These are phyloP conservation scores for Pestalotiopsis sp. DNA, from an alignment of 2,329 filamentous ascomycete genomes.

Conservation along the genomic window DNA sequence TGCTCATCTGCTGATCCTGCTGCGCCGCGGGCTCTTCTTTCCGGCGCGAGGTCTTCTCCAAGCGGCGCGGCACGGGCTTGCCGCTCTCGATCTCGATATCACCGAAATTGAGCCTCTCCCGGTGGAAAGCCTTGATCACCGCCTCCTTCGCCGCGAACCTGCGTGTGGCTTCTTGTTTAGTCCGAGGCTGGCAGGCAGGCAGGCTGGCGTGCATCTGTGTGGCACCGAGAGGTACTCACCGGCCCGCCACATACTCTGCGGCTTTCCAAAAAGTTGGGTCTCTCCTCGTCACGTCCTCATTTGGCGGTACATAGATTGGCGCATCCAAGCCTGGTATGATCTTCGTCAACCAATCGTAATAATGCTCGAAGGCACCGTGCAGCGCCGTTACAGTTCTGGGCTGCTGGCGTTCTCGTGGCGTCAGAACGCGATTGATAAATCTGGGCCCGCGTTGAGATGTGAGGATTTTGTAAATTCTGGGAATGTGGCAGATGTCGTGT, in stretches of 20 bases:
- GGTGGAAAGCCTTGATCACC: conserved; percentile 70
- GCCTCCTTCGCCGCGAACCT: conserved; percentile 78
- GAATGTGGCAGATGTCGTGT: conserved; percentile 76
- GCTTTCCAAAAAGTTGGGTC: conserved; percentile 36
- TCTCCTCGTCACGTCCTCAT: not conserved
- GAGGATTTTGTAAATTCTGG: conserved; percentile 66
- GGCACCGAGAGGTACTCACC: conserved; percentile 35
- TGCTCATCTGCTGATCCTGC: not conserved
- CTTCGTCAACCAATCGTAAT: not conserved
- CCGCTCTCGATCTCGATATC: conserved; percentile 52
- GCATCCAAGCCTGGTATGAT: not conserved
- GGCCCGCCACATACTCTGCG: conserved; percentile 46
- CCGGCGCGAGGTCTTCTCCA: not conserved
- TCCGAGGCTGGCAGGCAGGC: too few species aligned
- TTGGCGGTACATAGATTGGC: not conserved
- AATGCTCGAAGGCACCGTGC: not conserved
- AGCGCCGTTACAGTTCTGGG: not conserved
- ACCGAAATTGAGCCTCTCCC: conserved; percentile 62
- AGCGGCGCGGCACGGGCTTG: not conserved
- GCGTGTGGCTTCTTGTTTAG: not conserved
- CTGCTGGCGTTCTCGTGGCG: conserved; percentile 8
- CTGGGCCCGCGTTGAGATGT: conserved; percentile 39
- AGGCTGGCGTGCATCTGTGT: too few species aligned
- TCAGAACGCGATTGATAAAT: conserved; percentile 52
- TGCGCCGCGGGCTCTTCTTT: not conserved